Percentiles rank a stretch among this genome's conserved stretches.
phyloP scores from a whole-genome alignment of 345 rosid species.

The Acer saccharum region DNA sequence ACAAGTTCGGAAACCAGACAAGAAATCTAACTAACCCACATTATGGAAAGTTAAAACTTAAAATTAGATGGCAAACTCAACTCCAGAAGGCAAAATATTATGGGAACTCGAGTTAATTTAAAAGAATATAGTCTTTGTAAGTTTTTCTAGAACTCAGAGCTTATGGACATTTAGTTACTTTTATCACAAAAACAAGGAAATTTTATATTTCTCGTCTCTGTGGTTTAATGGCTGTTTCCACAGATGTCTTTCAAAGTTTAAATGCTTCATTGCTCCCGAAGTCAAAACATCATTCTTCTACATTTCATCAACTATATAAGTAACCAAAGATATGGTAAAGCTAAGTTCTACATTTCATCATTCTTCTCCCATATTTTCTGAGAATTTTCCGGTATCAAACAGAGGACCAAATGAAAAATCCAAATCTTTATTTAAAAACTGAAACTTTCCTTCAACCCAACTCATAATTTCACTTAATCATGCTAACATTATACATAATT shows the following conservation, averaged over 20 bases:
- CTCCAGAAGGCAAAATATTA: background rate
- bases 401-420: background rate
- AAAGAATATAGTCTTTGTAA: background rate
- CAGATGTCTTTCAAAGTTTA: background rate
- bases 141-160: background rate
- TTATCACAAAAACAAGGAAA: background rate
- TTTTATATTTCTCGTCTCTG: background rate
- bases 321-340: background rate
- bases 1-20: background rate
- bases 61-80: background rate
- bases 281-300: background rate
- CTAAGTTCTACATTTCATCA: no score
- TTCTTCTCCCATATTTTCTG: background rate
- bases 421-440: background rate
- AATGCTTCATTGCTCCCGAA: background rate
- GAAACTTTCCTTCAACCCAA: background rate
- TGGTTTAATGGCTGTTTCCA: background rate
- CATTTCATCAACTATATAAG: background rate
- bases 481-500: background rate
- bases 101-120: background rate
- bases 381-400: background rate
- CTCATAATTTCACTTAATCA: background rate
- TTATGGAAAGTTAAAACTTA: background rate
- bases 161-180: background rate
- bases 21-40: background rate